These are phyloP conservation scores for Gnomoniopsis sp. DNA, from an alignment of 2,329 filamentous ascomycete species.

Conservation along the genomic window DNA sequence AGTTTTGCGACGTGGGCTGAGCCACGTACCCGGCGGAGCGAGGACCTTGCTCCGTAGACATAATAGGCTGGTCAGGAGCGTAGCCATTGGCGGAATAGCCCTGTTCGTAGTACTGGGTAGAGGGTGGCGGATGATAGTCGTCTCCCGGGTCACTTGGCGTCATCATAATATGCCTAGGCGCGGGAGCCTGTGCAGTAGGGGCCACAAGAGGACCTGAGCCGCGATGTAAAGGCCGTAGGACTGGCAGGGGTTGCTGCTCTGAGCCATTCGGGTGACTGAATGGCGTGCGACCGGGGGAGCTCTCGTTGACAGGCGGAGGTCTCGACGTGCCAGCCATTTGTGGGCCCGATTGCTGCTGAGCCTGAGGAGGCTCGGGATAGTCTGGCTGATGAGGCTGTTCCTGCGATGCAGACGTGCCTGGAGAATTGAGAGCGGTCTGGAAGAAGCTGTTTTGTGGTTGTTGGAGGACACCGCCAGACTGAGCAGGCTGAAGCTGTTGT, in stretches of 20 bases:
- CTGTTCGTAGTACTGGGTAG: conserved; percentile 10
- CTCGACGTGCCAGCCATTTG: conserved; percentile 1
- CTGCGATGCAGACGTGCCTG: conserved; percentile 8
- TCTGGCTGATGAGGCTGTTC: background rate
- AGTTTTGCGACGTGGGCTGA: conserved; percentile 11
- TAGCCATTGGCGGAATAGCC: conserved; percentile 14
- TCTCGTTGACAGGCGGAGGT: background rate
- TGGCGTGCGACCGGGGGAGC: conserved; percentile 16
- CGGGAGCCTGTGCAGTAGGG: conserved; percentile 1
- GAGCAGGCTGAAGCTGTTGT: conserved; percentile 13
- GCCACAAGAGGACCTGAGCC: conserved; percentile 12
- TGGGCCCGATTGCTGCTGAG: conserved; percentile 4
- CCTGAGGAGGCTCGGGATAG: conserved; percentile 11
- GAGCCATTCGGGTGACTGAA: conserved; percentile 16
- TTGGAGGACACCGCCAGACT: conserved; percentile 7
- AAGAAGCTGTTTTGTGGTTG: conserved; percentile 18
- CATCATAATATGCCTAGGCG: background rate
- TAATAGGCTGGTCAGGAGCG: conserved; percentile 16
- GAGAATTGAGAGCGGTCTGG: conserved; percentile 17
- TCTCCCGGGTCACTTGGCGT: conserved; percentile 1
- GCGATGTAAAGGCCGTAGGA: conserved; percentile 13
- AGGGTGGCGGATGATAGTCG: conserved; percentile 8
- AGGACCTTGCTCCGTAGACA: conserved; percentile 15
- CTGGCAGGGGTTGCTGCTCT: conserved; percentile 8
- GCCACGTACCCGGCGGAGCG: conserved; percentile 13